Conservation (phyloP, 2,329 filamentous ascomycete species). For the Aspergillus arachidicola region DNA sequence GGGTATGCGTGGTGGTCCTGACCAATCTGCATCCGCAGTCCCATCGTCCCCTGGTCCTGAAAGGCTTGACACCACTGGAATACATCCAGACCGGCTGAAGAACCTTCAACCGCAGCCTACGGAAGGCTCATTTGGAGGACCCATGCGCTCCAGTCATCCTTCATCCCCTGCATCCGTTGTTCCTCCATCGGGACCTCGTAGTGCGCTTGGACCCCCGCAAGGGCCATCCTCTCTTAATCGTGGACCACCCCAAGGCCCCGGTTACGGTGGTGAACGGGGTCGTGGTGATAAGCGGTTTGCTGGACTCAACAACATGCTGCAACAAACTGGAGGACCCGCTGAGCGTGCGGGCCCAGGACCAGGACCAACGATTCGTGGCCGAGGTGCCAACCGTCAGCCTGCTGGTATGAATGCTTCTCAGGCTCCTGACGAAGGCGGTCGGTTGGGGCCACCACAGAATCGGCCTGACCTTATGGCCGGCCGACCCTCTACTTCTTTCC, state of each 20-base stretch:
- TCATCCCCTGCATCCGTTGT: conserved; percentile 29
- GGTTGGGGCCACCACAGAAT: conserved; percentile 23
- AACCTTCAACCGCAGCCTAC: conserved; percentile 42
- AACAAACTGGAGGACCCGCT: conserved; percentile 42
- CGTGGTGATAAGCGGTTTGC: conserved; percentile 51
- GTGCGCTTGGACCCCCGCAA: conserved; percentile 36
- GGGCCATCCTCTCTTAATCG: conserved; percentile 39
- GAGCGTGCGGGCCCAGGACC: conserved; percentile 37
- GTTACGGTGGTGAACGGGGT: conserved; percentile 40
- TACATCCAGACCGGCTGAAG: conserved; percentile 58
- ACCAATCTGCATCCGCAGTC: conserved; percentile 31
- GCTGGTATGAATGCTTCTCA: conserved; percentile 34
- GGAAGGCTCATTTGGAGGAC: conserved; percentile 22
- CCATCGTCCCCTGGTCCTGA: conserved; percentile 37
- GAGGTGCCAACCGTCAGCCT: conserved; percentile 41
- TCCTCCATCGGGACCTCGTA: conserved; percentile 46
- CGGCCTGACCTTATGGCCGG: conserved; percentile 38
- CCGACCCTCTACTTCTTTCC: conserved; percentile 26
- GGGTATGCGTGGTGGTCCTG: conserved; percentile 37
- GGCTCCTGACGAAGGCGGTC: conserved; percentile 27
- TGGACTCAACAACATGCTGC: conserved; percentile 50
- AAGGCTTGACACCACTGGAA: conserved; percentile 44
- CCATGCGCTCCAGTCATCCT: conserved; percentile 26
- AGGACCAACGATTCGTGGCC: conserved; percentile 42
- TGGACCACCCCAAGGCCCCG: conserved; percentile 40